These are phyloP conservation scores for Pythium chondricola DNA, from an alignment of 352 stramenopile genomes.

Conservation along the genomic window DNA sequence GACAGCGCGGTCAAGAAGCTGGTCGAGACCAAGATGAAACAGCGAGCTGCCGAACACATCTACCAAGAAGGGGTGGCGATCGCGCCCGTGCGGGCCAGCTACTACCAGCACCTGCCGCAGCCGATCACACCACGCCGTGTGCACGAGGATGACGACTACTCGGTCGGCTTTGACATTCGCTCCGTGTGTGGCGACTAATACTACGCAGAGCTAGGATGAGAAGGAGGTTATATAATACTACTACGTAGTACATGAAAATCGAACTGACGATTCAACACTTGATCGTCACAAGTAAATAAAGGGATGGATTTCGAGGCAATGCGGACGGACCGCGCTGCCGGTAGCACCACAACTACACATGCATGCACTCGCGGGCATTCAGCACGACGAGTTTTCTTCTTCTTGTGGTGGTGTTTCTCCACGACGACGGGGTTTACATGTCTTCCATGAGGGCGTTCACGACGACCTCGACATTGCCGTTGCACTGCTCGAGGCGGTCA, in stretches of 20 bases:
- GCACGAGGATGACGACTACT: constrained; percentile 42
- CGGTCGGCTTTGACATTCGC: constrained; percentile 68
- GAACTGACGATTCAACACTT: not conserved
- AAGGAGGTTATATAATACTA: not conserved
- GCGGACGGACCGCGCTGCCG: too few species aligned
- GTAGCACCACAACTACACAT: too few species aligned
- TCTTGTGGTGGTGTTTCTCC: too few species aligned
- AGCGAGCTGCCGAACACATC: constrained; percentile 44
- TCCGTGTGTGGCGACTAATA: constrained; percentile 36
- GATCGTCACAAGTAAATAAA: constrained; percentile 11
- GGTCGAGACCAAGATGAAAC: constrained; percentile 54
- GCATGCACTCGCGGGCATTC: too few species aligned
- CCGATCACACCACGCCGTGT: constrained; percentile 17
- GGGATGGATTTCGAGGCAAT: too few species aligned
- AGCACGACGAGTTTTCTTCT: too few species aligned
- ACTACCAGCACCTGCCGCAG: constrained; percentile 24
- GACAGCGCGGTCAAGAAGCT: constrained; percentile 62
- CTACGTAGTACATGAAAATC: not conserved
- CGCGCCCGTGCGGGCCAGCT: constrained; percentile 9
- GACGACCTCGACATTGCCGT: constrained; percentile 78
- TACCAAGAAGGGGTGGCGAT: constrained; percentile 22
- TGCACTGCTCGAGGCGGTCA: constrained; percentile 68
- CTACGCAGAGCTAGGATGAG: too few species aligned
- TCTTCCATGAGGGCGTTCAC: constrained; percentile 79
- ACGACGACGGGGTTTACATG: too few species aligned